Evolutionary conservation across 2,329 filamentous ascomycete species (phyloP).

Genomic region (Diaporthe amygdali): DNA sequence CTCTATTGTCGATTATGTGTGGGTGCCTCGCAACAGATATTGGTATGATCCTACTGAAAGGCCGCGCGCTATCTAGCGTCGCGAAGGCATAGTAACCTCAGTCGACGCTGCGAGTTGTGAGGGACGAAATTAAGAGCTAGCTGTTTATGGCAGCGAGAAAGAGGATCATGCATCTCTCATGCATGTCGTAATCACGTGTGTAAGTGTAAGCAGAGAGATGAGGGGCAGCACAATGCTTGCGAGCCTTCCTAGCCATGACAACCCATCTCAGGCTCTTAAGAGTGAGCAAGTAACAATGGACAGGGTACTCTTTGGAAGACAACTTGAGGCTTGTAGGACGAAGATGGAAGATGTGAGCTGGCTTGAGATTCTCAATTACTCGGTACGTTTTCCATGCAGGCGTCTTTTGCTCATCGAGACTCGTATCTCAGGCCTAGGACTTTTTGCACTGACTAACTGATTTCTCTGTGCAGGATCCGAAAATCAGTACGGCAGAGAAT

Average conservation of each 20-base stretch:
- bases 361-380: slow-evolving; percentile 3
- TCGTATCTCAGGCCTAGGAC: neutral
- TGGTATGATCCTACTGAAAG: too few species aligned
- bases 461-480: neutral
- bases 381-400: neutral
- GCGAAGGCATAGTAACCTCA: too few species aligned
- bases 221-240: neutral
- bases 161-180: neutral
- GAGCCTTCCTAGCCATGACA: too few species aligned
- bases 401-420: neutral
- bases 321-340: neutral
- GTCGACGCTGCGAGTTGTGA: neutral
- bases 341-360: neutral
- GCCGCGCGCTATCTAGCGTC: too few species aligned
- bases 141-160: neutral
- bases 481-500: neutral
- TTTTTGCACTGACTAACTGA: neutral
- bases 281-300: too few species aligned
- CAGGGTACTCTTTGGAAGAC: neutral
- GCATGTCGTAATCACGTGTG: neutral
- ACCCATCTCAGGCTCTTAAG: too few species aligned
- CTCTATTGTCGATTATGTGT: too few species aligned
- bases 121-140: neutral
- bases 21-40: too few species aligned
- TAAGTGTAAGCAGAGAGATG: neutral